phyloP scores from a whole-genome alignment of 805 yeast genomes.

The Candida xyloterini region DNA sequence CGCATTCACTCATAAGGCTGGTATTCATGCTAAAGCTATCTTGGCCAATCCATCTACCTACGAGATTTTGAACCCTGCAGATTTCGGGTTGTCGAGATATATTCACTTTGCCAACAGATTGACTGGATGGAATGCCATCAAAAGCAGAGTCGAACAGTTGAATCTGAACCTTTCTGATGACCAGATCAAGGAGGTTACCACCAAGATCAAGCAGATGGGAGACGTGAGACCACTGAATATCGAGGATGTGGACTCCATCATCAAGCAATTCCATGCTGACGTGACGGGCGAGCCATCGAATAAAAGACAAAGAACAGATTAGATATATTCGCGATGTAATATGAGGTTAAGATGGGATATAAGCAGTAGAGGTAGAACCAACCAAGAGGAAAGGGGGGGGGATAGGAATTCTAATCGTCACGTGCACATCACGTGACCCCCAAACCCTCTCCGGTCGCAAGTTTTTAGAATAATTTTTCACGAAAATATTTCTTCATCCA shows the following conservation, averaged over 20 bases:
- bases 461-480: constrained; percentile 7
- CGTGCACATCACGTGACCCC: constrained; percentile 8
- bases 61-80: constrained; percentile 91
- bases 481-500: constrained; percentile 11
- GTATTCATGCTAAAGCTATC: constrained; percentile 98
- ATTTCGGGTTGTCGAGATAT: constrained; percentile 93
- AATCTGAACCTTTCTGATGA: constrained; percentile 86
- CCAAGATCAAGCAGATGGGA: constrained; percentile 89
- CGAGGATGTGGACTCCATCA: constrained; percentile 96
- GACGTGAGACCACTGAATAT: constrained; percentile 92
- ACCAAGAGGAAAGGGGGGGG: too few species aligned
- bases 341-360: background rate
- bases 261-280: constrained; percentile 87
- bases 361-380: background rate
- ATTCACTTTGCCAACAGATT: constrained; percentile 97
- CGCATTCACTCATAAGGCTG: constrained; percentile 99
- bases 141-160: constrained; percentile 95
- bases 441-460: constrained; percentile 1
- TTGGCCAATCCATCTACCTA: constrained; percentile 98
- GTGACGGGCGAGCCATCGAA: constrained; percentile 23
- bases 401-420: background rate
- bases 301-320: constrained; percentile 7
- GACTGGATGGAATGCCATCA: constrained; percentile 99
- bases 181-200: constrained; percentile 92
- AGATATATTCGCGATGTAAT: constrained; percentile 1